Evolutionary conservation across 2,329 filamentous ascomycete genomes (phyloP), one percentile per base, ranked within the genome.

Genomic region (Sporothrix globosa): DNA sequence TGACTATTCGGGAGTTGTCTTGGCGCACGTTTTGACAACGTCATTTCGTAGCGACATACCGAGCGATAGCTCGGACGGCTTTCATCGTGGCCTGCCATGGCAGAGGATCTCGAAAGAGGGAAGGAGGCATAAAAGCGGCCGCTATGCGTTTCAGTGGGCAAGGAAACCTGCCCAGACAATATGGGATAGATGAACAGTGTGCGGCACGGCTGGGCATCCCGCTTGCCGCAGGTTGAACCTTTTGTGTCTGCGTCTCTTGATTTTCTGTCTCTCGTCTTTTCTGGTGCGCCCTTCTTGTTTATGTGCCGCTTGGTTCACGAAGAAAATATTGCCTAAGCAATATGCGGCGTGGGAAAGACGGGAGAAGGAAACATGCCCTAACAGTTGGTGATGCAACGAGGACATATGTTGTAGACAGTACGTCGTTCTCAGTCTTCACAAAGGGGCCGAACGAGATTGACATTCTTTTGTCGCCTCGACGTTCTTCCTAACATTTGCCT

Each of bases 81-180:
- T 65, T 19, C 34, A 50, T 50, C 24, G n/a, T 44, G 41, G 41
- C 3, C 11, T 44, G 41, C 14, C 41, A 2, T 13, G 58, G 39
- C 34, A 34, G 4, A 48, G 24, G 24, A 48, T 10, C 11, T 30
- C 13, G 24, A 65, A 65, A 65, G 60, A 63, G n/a, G 41, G 41
- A 19, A 63, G 24, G 30, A 63, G 21, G 60, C n/a, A 60, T 11
- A 9, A 48, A 48, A 48, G 21, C 21, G 60, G 44, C 48, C 54
- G 68, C 48, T 56, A 61, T 52, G 54, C 67, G 50, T 69, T 54
- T 63, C 44, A 67, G 63, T 46, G 58, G 44, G 58, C 58, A 46
- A 30, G 63, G 63, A 39, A 39, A 50, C 63, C 44, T 39, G 48
- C 46, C 46, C 11, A 30, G 30, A 17, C 41, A 24, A 50, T 48